A percentile compares a stretch with the other conserved stretches of the same genome.
phyloP scores from a whole-genome alignment of 2,329 filamentous ascomycete species.

The Xylaria multiplex region DNA sequence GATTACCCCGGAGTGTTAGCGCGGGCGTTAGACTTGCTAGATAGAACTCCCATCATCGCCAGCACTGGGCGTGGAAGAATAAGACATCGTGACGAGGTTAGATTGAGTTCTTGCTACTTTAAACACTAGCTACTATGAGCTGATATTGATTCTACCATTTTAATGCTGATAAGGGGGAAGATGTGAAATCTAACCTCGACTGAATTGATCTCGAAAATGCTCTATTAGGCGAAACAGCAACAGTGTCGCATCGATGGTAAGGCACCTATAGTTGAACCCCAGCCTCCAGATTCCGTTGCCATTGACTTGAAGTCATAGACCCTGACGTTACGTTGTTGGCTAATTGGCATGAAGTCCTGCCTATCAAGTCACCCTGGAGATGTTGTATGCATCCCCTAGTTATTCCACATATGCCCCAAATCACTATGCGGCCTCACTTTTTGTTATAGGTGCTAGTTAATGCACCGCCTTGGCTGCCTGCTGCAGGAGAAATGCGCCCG shows the following conservation, averaged over 20 bases:
- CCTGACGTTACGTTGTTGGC: too few relatives aligned
- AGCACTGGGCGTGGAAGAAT: constrained; percentile 3
- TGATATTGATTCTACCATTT: background rate
- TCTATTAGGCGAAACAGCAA: background rate
- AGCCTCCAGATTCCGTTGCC: too few relatives aligned
- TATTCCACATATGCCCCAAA: background rate
- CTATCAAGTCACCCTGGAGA: too few relatives aligned
- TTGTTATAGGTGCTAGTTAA: background rate
- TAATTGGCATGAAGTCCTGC: too few relatives aligned
- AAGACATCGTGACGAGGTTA: constrained; percentile 13
- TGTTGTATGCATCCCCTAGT: too few relatives aligned
- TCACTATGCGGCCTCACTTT: background rate
- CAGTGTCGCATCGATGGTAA: background rate
- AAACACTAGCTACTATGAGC: background rate
- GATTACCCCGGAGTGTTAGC: background rate
- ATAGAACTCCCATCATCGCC: background rate
- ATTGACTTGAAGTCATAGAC: too few relatives aligned
- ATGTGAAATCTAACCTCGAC: background rate
- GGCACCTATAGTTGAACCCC: too few relatives aligned
- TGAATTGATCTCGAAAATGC: background rate
- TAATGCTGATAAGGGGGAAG: background rate
- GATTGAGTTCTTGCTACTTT: background rate
- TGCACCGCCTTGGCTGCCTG: constrained; percentile 16
- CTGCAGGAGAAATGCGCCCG: background rate
- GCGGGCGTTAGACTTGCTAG: constrained; percentile 9